A percentile compares a stretch with the other conserved stretches of the same genome.
These are phyloP conservation scores for Globisporangium spiculum DNA, from an alignment of 352 stramenopile species.

Conservation along the genomic window DNA sequence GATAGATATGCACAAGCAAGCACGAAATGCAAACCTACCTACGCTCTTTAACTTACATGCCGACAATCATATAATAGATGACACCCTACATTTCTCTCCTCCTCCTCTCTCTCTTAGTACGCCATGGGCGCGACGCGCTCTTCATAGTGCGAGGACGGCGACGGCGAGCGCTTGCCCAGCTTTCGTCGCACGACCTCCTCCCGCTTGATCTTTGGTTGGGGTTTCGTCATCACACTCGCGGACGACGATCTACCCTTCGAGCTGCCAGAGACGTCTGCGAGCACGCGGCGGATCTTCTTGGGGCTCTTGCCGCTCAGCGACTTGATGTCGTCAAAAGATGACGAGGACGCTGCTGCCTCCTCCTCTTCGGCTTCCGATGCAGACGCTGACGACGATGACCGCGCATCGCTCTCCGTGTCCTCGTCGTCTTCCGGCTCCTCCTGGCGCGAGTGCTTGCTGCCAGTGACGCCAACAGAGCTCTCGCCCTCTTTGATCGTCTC, in stretches of 20 bases:
- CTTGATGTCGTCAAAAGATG: conserved; percentile 3
- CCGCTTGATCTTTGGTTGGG: neutral
- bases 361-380: conserved; percentile 6
- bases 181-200: neutral
- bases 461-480: neutral
- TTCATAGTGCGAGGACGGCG: neutral
- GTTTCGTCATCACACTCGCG: neutral
- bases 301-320: conserved; percentile 8
- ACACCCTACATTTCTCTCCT: neutral
- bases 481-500: conserved; percentile 11
- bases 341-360: neutral
- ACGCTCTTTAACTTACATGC: neutral
- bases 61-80: neutral
- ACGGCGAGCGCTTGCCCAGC: neutral
- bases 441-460: conserved; percentile 12
- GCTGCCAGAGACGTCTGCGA: neutral
- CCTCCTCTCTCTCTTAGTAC: conserved; percentile 2
- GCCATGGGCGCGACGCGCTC: conserved; percentile 7
- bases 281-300: conserved; percentile 14
- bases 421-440: conserved; percentile 10
- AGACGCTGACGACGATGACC: conserved; percentile 3
- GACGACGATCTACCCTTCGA: neutral
- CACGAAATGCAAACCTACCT: too few relatives aligned
- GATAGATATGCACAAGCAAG: neutral
- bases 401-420: neutral